phyloP scores from a whole-genome alignment of 2,329 filamentous ascomycete genomes.

The Exophiala sp. region DNA sequence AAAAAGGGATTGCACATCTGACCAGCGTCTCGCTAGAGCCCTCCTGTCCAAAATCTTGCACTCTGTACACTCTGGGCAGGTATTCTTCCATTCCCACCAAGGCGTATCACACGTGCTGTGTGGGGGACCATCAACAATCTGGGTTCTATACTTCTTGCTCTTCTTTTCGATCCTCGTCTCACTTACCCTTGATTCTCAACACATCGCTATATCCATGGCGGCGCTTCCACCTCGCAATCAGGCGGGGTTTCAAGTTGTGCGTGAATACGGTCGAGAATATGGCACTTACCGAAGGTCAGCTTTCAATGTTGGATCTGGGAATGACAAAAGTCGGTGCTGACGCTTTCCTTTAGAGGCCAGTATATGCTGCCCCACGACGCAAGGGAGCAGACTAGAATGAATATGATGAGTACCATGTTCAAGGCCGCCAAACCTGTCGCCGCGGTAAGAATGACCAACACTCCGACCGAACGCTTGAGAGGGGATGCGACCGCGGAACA shows the following conservation, averaged over 20 bases:
- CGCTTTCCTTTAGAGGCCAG: slow-evolving; percentile 43
- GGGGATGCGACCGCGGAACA: neutral
- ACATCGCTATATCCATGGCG: neutral
- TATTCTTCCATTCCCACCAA: no score
- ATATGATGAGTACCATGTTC: slow-evolving; percentile 76
- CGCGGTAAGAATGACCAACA: neutral
- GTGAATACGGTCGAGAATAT: slow-evolving; percentile 23
- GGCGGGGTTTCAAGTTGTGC: slow-evolving; percentile 4
- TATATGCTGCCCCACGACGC: slow-evolving; percentile 76
- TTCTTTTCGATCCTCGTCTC: no score
- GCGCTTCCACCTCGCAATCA: neutral
- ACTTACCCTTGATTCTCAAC: no score
- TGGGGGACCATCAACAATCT: no score
- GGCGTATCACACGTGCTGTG: no score
- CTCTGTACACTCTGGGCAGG: no score
- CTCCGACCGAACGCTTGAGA: neutral
- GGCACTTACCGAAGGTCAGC: slow-evolving; percentile 22
- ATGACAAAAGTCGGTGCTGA: slow-evolving; percentile 3
- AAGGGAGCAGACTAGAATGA: slow-evolving; percentile 69
- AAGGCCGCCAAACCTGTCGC: slow-evolving; percentile 53
- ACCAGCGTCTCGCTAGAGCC: no score
- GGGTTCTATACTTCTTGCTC: no score
- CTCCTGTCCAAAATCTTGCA: no score
- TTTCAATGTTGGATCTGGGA: neutral
- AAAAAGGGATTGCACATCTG: no score